phyloP scores from a whole-genome alignment of 495 filamentous ascomycete genomes.

The Podospora fimiseda region DNA sequence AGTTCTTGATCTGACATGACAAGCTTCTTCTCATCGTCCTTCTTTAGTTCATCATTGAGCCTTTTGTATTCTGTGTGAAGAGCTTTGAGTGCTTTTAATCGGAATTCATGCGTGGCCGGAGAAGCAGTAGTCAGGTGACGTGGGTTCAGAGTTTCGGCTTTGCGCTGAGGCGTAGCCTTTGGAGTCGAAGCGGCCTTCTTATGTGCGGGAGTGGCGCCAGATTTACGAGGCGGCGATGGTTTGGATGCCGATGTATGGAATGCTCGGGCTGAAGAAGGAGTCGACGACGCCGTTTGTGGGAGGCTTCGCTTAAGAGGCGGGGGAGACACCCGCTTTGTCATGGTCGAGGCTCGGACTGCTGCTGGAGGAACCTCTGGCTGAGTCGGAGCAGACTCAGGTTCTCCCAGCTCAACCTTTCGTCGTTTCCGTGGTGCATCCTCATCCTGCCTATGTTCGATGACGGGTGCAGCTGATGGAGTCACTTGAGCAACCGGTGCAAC shows the following conservation, averaged over 20 bases:
- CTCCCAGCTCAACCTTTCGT: conserved; percentile 15
- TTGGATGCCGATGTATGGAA: neutral
- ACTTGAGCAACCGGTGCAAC: neutral
- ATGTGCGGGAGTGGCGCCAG: neutral
- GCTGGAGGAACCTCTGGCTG: neutral
- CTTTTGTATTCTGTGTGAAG: conserved; percentile 68
- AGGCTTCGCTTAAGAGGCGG: conserved; percentile 28
- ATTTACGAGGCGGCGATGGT: neutral
- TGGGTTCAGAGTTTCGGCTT: conserved; percentile 64
- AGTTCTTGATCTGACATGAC: conserved; percentile 62
- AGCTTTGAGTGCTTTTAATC: conserved; percentile 60
- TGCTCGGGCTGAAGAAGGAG: neutral
- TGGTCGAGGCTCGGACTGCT: conserved; percentile 7
- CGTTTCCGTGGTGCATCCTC: conserved; percentile 24
- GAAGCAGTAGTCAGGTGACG: conserved; percentile 60
- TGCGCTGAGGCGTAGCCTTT: conserved; percentile 14
- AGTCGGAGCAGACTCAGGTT: neutral
- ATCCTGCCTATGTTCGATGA: neutral
- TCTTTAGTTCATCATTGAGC: conserved; percentile 60
- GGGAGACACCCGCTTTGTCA: conserved; percentile 26
- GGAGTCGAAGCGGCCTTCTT: conserved; percentile 3
- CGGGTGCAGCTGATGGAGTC: neutral
- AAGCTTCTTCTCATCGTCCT: conserved; percentile 40
- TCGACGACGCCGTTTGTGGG: neutral
- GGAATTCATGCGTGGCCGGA: conserved; percentile 62